Base-by-base conservation (phyloP, 2,329 filamentous ascomycete genomes). In the Huntiella abstrusa region DNA sequence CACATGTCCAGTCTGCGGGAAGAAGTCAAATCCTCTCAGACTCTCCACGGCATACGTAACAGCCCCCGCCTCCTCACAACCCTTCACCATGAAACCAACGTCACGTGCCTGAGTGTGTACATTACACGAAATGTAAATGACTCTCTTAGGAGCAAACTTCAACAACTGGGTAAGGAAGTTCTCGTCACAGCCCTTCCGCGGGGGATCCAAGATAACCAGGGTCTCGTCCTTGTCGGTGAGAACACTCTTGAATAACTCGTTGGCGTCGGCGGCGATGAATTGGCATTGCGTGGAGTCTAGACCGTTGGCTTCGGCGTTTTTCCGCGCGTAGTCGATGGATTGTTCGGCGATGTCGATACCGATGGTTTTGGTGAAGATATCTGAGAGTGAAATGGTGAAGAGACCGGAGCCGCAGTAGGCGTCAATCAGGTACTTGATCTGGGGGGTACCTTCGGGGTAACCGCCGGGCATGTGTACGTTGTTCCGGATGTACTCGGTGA, bases 41-140 rank as follows among this genome's bases (percentile, higher is more conserved):
- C 83, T 93, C 69, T 96, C 88, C 58, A 98, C 83, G 60, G 80
- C 75, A 62, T 95, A 98, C 51, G 70, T 64, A 16, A 63, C 62
- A 44, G 61, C 60, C 4, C 45, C 49, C 12, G 47, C 51, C 28
- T 47, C 50, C 17, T 60, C 52, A 54, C 65, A 56, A 15, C 87
- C 86, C 33, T 80, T 71, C 1, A 96, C 85, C 55, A 98, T 63
- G 51, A 88, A 75, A 0, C 87, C 91, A 1, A 98, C 78, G 62
- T 98, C 91, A 45, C 91, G 68, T 11, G 91, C 91, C 69, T 96
- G 91, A 6, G 88, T 96, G 59, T 98, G 91, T 53, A 98, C 91
- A 57, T 98, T 98, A 56, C 91, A 98, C 58, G 83, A 93, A 36
- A 98, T 88, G 59, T 98, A 98, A 4, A 94, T 76, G 8, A 98